Percentiles rank a stretch among this genome's conserved stretches.
Evolutionary conservation across 2,329 filamentous ascomycete genomes (phyloP).

Genomic region (Sarocladium strictum): DNA sequence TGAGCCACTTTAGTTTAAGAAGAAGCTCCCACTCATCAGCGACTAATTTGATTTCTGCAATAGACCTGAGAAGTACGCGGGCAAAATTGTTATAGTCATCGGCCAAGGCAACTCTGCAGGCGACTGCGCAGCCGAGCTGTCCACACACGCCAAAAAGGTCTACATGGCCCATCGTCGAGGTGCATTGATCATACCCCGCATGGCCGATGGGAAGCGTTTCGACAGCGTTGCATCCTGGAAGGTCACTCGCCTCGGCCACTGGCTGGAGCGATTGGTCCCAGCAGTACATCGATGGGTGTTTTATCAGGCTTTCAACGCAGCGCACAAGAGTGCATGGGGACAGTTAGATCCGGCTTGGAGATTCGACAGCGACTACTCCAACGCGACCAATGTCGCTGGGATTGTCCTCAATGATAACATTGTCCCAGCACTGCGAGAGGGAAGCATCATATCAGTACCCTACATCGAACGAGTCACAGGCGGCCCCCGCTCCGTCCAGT

Average conservation of each 20-base stretch:
- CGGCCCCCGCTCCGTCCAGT: conserved; percentile 16
- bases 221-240: conserved; percentile 17
- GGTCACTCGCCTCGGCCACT: conserved; percentile 14
- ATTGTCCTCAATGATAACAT: conserved; percentile 17
- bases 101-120: conserved; percentile 21
- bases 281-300: conserved; percentile 13
- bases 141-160: conserved; percentile 14
- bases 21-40: too few species aligned
- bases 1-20: conserved; percentile 9
- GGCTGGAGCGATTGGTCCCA: conserved; percentile 14
- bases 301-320: conserved; percentile 13
- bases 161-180: conserved; percentile 19
- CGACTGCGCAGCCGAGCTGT: conserved; percentile 18
- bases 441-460: conserved; percentile 11
- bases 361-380: conserved; percentile 12
- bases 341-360: conserved; percentile 15
- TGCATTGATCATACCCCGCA: conserved; percentile 16
- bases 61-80: conserved; percentile 15
- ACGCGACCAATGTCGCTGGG: conserved; percentile 12
- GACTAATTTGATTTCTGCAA: background rate
- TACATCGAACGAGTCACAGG: conserved; percentile 15
- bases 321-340: conserved; percentile 13
- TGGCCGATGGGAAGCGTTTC: conserved; percentile 15
- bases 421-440: conserved; percentile 14
- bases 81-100: conserved; percentile 19